These are phyloP conservation scores for Pseudogymnoascus sp. DNA, from an alignment of 2,329 filamentous ascomycete genomes.

Conservation along the genomic window DNA sequence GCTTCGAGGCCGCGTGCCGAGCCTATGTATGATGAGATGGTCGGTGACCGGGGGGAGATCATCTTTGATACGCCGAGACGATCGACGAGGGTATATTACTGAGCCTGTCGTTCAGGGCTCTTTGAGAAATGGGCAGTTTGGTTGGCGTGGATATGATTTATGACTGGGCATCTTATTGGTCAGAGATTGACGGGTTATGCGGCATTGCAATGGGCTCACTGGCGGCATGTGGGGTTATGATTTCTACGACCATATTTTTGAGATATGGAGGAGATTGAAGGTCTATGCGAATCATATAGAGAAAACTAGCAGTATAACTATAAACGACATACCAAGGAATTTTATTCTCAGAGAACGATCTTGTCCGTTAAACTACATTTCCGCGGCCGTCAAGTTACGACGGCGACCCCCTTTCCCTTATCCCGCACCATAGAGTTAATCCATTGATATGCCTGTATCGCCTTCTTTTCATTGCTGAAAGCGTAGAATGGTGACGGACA, in stretches of 20 bases:
- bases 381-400: not conserved
- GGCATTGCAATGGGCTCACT: not conserved
- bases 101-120: not conserved
- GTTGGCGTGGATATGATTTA: constrained; percentile 2
- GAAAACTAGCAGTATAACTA: not conserved
- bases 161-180: not conserved
- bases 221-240: not conserved
- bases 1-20: constrained; percentile 19
- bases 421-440: not conserved
- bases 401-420: not conserved
- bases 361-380: not conserved
- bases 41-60: constrained; percentile 61
- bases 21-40: constrained; percentile 45
- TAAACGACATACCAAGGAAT: not conserved
- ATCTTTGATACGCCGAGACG: constrained; percentile 43
- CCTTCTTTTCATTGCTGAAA: not conserved
- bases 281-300: not conserved
- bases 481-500: not conserved
- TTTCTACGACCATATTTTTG: not conserved
- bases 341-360: not conserved
- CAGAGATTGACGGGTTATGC: not conserved
- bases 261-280: not conserved
- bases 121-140: not conserved
- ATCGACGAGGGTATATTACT: constrained; percentile 2
- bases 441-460: not conserved